Conservation (phyloP, 1,284 basidiomycete genomes). For the Farysia itapuensis region DNA sequence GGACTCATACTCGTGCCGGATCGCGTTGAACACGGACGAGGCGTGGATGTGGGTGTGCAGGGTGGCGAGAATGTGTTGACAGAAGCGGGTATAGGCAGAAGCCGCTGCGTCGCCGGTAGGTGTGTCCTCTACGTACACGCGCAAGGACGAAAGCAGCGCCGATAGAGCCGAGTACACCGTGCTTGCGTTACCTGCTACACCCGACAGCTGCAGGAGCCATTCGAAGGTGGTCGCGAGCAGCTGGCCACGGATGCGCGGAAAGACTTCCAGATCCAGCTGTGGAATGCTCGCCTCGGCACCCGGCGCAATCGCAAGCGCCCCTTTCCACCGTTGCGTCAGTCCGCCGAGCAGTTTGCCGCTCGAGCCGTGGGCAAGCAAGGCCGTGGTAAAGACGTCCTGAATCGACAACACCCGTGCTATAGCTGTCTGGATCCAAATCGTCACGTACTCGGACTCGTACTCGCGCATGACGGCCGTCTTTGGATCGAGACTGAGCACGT, state of each 20-base stretch:
- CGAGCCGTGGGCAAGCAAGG: conserved; percentile 5
- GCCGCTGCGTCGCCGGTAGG: conserved; percentile 1
- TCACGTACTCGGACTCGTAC: conserved; percentile 35
- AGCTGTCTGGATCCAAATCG: conserved; percentile 45
- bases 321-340: not conserved
- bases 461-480: conserved; percentile 9
- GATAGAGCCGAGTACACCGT: conserved; percentile 24
- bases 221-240: conserved; percentile 5
- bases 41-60: not conserved
- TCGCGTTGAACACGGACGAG: not conserved
- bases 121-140: conserved; percentile 25
- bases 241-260: not conserved
- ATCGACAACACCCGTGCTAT: conserved; percentile 33
- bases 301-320: not conserved
- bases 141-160: conserved; percentile 19
- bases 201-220: not conserved
- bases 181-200: not conserved
- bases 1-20: not conserved
- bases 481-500: conserved; percentile 70
- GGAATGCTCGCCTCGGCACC: too few relatives aligned
- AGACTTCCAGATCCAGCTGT: conserved; percentile 9
- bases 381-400: conserved; percentile 34
- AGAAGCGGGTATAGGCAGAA: not conserved
- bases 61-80: not conserved
- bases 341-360: not conserved